Percentiles rank a stretch among this genome's conserved stretches.
Conservation (phyloP, 768 basidiomycete species). For the Cyclocybe aegerita region DNA sequence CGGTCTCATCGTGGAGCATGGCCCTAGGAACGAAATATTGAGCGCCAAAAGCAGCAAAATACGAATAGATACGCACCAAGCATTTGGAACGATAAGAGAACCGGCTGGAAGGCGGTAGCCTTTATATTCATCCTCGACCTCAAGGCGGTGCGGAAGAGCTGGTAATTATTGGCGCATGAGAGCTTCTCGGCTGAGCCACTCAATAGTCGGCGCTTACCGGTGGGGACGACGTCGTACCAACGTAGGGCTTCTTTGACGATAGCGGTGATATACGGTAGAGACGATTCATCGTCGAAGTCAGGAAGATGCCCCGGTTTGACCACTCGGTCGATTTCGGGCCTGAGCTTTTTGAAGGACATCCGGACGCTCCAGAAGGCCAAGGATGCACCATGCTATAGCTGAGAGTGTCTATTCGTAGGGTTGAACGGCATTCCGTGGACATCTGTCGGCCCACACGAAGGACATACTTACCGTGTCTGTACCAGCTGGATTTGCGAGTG, state of each 20-base stretch:
- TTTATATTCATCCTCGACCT: constrained; percentile 26
- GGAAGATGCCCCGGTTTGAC: constrained; percentile 31
- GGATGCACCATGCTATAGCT: constrained; percentile 28
- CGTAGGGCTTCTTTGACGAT: constrained; percentile 27
- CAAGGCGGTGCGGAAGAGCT: constrained; percentile 21
- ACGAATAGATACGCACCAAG: constrained; percentile 28
- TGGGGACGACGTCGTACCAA: constrained; percentile 25
- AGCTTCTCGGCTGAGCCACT: not conserved
- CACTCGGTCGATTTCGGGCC: constrained; percentile 31
- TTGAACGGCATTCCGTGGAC: not conserved
- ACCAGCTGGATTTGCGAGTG: constrained; percentile 26
- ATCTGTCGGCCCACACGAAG: not conserved
- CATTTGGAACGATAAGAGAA: constrained; percentile 29
- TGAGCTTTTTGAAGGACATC: constrained; percentile 32
- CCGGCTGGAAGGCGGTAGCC: constrained; percentile 30
- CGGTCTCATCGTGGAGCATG: constrained; percentile 36
- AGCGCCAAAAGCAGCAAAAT: not conserved
- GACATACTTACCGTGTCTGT: constrained; percentile 18
- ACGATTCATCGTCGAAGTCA: constrained; percentile 24
- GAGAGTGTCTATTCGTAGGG: constrained; percentile 21
- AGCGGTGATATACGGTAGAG: constrained; percentile 31
- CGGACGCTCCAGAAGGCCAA: constrained; percentile 31
- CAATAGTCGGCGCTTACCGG: constrained; percentile 12
- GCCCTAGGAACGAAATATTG: constrained; percentile 27
- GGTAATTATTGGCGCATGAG: not conserved